A percentile compares a stretch with the other conserved stretches of the same genome.
phyloP scores from a whole-genome alignment of 257 asterid genomes.

The Fraxinus anomala region DNA sequence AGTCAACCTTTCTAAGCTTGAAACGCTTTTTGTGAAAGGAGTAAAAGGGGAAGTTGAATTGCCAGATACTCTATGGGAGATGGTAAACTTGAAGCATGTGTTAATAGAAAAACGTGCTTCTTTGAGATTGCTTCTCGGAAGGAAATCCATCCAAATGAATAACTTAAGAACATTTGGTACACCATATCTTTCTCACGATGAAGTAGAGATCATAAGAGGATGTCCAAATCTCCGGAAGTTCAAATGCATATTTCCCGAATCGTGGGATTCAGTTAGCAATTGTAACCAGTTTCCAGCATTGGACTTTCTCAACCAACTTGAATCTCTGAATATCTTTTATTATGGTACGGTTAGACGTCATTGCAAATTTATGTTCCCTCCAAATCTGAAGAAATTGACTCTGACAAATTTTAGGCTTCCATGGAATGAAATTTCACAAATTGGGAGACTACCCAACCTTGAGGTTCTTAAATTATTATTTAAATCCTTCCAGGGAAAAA shows the following conservation, averaged over 20 bases:
- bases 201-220: not conserved
- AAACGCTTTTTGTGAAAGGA: conserved; percentile 8
- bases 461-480: conserved; percentile 8
- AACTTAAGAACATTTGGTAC: conserved; percentile 17
- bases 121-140: not conserved
- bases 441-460: not conserved
- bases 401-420: not conserved
- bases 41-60: not conserved
- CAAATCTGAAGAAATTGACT: conserved; percentile 13
- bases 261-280: too few relatives aligned
- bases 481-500: not conserved
- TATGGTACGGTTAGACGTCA: not conserved
- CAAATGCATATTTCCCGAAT: not conserved
- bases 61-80: conserved; percentile 2
- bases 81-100: conserved; percentile 22
- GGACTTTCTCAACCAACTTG: not conserved
- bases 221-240: conserved; percentile 18
- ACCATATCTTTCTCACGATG: not conserved
- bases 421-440: conserved; percentile 1
- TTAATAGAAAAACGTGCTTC: not conserved
- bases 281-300: not conserved
- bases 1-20: conserved; percentile 2
- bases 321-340: not conserved
- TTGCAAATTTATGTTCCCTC: not conserved
- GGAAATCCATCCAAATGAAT: not conserved